phyloP scores from a whole-genome alignment of 2,329 filamentous ascomycete genomes.

The Neopestalotiopsis rosae region DNA sequence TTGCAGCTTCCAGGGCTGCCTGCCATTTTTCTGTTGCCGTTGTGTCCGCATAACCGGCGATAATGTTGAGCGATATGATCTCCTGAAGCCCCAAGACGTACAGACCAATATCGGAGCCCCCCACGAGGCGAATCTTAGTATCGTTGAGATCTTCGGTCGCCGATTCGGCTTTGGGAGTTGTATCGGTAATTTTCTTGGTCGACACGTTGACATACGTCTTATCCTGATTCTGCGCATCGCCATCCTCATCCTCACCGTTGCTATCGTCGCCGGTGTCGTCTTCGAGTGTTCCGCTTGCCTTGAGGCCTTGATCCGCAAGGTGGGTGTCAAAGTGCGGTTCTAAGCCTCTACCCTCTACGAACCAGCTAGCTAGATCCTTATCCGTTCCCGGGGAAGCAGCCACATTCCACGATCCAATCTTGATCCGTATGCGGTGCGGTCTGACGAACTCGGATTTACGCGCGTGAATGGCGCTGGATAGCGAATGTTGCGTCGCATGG shows the following conservation, averaged over 20 bases:
- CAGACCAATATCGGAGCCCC: conserved; percentile 76
- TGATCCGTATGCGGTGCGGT: conserved; percentile 77
- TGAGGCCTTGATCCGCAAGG: conserved; percentile 60
- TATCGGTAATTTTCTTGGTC: conserved; percentile 21
- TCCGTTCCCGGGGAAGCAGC: conserved; percentile 84
- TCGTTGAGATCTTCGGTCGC: conserved; percentile 52
- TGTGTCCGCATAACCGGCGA: conserved; percentile 80
- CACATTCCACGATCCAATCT: conserved; percentile 95
- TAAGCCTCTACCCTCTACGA: conserved; percentile 77
- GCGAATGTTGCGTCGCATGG: conserved; percentile 58
- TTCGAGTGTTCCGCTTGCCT: conserved; percentile 44
- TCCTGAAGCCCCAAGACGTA: conserved; percentile 94
- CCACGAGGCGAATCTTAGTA: conserved; percentile 49
- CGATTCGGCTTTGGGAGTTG: conserved; percentile 32
- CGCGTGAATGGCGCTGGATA: conserved; percentile 71
- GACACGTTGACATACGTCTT: conserved; percentile 23
- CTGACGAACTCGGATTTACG: conserved; percentile 81
- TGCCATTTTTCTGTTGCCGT: conserved; percentile 80
- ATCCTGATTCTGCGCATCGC: conserved; percentile 29
- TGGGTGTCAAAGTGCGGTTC: conserved; percentile 67
- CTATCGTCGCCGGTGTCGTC: conserved; percentile 6
- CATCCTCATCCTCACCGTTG: not conserved
- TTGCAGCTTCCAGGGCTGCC: conserved; percentile 70
- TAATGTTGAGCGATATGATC: conserved; percentile 82
- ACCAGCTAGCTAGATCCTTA: conserved; percentile 88